phyloP scores from a whole-genome alignment of 306 rosid genomes.

The Inga laurina region DNA sequence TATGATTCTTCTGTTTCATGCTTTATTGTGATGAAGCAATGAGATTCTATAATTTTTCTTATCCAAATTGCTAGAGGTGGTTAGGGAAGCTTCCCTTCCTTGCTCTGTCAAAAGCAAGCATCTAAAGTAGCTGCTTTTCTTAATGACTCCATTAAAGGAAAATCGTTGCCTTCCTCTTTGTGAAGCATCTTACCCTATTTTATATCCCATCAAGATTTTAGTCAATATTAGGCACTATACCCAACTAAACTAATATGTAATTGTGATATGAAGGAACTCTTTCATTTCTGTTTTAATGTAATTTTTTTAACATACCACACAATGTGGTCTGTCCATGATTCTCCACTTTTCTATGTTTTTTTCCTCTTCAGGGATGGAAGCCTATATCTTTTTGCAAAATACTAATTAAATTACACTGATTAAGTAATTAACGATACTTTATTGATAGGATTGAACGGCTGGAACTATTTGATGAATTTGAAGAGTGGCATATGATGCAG shows the following conservation, averaged over 20 bases:
- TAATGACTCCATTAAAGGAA: not conserved
- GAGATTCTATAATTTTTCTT: not conserved
- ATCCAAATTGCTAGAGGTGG: conserved; percentile 22
- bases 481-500: conserved; percentile 99
- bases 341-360: conserved; percentile 9
- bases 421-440: conserved; percentile 34
- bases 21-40: not conserved
- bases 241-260: not conserved
- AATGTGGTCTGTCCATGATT: conserved; percentile 16
- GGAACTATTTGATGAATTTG: conserved; percentile 95
- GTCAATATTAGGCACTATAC: not conserved
- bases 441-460: conserved; percentile 83
- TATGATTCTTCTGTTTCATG: not conserved
- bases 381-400: conserved; percentile 30
- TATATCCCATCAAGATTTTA: not conserved
- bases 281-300: conserved; percentile 30
- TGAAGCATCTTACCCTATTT: not conserved
- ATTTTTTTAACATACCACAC: conserved; percentile 22
- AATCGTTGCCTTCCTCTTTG: conserved; percentile 1
- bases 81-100: conserved; percentile 15
- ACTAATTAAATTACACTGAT: conserved; percentile 26
- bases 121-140: conserved; percentile 1
- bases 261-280: conserved; percentile 35
- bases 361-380: conserved; percentile 33
- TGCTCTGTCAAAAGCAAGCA: conserved; percentile 13